phyloP scores from a whole-genome alignment of 2,329 filamentous ascomycete species.

The Venturia asperata region DNA sequence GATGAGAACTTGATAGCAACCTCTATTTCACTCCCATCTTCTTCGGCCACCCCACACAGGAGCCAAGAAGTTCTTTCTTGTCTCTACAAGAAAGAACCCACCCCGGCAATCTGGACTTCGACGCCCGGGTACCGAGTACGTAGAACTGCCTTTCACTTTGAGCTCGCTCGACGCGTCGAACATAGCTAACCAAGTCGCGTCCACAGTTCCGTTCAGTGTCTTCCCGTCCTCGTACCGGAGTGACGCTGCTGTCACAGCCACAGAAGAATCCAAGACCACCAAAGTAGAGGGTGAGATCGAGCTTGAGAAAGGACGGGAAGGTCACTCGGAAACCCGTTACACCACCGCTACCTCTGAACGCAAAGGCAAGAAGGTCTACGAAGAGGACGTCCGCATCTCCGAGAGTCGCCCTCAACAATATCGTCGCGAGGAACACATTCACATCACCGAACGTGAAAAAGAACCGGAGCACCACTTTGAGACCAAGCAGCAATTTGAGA shows the following conservation, averaged over 20 bases:
- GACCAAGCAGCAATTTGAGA: slow-evolving; percentile 6
- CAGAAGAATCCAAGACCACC: slow-evolving; percentile 53
- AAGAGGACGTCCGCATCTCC: slow-evolving; percentile 82
- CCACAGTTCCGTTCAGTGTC: slow-evolving; percentile 84
- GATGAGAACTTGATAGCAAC: slow-evolving; percentile 6
- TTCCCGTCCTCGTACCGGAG: slow-evolving; percentile 96
- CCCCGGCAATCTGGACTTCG: slow-evolving; percentile 99
- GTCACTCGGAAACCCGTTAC: slow-evolving; percentile 58
- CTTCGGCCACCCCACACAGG: slow-evolving; percentile 24
- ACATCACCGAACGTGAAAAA: slow-evolving; percentile 33
- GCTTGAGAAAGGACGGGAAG: slow-evolving; percentile 88
- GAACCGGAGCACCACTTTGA: slow-evolving; percentile 22
- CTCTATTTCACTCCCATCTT: background rate
- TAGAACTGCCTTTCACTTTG: background rate
- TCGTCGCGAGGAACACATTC: slow-evolving; percentile 42
- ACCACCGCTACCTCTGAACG: slow-evolving; percentile 49
- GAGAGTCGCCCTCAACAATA: slow-evolving; percentile 48
- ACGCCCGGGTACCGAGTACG: slow-evolving; percentile 81
- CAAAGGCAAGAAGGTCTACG: slow-evolving; percentile 55
- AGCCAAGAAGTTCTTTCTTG: slow-evolving; percentile 52
- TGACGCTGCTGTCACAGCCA: slow-evolving; percentile 52
- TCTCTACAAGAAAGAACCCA: slow-evolving; percentile 70
- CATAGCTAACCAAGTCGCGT: slow-evolving; percentile 1
- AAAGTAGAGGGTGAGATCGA: slow-evolving; percentile 88
- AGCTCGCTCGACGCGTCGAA: background rate